Evolutionary conservation across 1,139 yeast genomes (phyloP), one percentile per base, ranked within the genome.

Genomic region (Zygosaccharomyces sapae): DNA sequence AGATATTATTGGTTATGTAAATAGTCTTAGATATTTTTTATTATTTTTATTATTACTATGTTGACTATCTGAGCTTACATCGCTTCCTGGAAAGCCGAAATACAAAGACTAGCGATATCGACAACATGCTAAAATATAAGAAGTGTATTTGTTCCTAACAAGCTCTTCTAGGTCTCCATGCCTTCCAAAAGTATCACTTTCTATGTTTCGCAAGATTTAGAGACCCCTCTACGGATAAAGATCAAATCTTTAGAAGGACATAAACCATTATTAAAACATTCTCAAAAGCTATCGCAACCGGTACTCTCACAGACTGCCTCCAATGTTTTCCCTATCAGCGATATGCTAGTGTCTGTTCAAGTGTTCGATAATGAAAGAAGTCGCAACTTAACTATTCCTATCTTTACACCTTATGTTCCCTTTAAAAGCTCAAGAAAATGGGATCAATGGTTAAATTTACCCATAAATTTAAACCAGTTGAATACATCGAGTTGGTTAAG

Each of bases 161-260:
- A 31, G 19, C 34, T 31, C 18, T 12, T 31, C 7, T 13, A 31
- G 34, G 10, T 18, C 30, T 37, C 12, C 8, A 73, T 73, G 76
- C 72, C 60, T 58, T 72, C 66, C 46, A 72, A 67, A 59, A 77
- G 78, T 33, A 74, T 79, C 37, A 79, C 89, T 1, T 87, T 86
- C 66, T 88, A 88, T 45, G 74, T 84, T 7, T 83, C 95, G 1
- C 81, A 83, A 55, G 95, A 88, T 60, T 67, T 89, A 20, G 72
- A 76, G 27, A 66, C 75, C 1, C 87, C 87, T 0, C 69, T 82
- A 48, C 64, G 71, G 38, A 67, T 81, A 25, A 79, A 72, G 52
- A 66, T 79, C 3, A 66, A 67, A 25, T 68, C 73, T 1, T 57
- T 76, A 27, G 80, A 78, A 48, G 86, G 86, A 6, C 60, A 66